A percentile compares a stretch with the other conserved stretches of the same genome.
These are phyloP conservation scores for Colletotrichum sp. DNA, from an alignment of 2,329 filamentous ascomycete species.

Conservation along the genomic window DNA sequence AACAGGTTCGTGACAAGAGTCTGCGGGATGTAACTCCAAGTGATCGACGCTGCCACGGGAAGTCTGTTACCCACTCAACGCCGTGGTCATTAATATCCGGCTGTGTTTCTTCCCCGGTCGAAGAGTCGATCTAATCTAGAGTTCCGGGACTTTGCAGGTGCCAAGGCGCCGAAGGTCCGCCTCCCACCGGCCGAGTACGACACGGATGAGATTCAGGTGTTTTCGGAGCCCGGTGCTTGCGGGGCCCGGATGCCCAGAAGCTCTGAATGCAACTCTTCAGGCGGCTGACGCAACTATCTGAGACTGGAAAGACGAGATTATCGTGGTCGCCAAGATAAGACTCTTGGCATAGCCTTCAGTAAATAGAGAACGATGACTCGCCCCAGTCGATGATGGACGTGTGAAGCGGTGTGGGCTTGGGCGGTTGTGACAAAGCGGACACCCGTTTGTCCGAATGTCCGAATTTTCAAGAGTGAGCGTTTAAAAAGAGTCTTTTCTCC, in stretches of 20 bases:
- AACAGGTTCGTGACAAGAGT: neutral
- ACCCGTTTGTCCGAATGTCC: neutral
- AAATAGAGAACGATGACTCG: neutral
- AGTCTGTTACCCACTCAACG: neutral
- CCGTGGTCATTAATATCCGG: neutral
- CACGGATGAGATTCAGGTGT: neutral
- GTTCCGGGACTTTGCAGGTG: neutral
- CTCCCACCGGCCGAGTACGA: neutral
- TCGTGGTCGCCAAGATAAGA: neutral
- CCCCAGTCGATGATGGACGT: neutral
- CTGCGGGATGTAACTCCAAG: neutral
- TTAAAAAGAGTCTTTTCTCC: neutral
- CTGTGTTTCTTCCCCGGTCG: neutral
- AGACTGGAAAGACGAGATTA: neutral
- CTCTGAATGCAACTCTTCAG: neutral
- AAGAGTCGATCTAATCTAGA: neutral
- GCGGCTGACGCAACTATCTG: neutral
- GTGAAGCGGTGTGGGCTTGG: neutral
- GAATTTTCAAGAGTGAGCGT: neutral
- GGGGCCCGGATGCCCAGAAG: neutral
- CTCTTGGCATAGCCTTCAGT: neutral
- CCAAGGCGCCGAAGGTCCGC: neutral
- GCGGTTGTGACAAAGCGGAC: neutral
- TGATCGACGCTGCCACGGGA: neutral
- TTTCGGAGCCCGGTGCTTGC: neutral